Percentiles rank a stretch among this genome's conserved stretches.
Evolutionary conservation across 2,329 filamentous ascomycete genomes (phyloP).

Genomic region (Aschersonia sp.): DNA sequence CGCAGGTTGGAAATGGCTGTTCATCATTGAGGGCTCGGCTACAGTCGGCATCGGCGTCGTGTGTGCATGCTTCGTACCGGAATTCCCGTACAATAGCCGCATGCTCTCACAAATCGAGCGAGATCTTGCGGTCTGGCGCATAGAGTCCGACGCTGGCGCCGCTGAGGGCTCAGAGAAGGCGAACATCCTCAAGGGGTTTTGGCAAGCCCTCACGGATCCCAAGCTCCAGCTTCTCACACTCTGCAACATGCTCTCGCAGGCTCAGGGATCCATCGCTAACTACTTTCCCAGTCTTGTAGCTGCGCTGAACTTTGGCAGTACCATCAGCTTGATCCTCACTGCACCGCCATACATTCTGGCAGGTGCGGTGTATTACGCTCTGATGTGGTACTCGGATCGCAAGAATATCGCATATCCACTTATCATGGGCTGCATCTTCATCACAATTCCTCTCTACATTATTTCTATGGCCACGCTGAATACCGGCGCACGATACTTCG

Average conservation of each 20-base stretch:
- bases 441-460: conserved; percentile 20
- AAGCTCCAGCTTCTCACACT: conserved; percentile 22
- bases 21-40: conserved; percentile 47
- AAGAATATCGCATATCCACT: conserved; percentile 20
- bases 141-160: conserved; percentile 47
- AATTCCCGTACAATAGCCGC: conserved; percentile 25
- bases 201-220: conserved; percentile 16
- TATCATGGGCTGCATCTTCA: conserved; percentile 18
- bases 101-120: conserved; percentile 30
- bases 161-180: conserved; percentile 12
- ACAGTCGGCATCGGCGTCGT: conserved; percentile 45
- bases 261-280: conserved; percentile 18
- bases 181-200: conserved; percentile 11
- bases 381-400: conserved; percentile 21
- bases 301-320: conserved; percentile 18
- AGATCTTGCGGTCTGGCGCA: conserved; percentile 43
- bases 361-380: conserved; percentile 17
- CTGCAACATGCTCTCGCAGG: conserved; percentile 23
- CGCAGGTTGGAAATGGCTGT: conserved; percentile 39
- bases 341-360: conserved; percentile 29
- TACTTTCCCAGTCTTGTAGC: conserved; percentile 16
- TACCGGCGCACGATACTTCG: conserved; percentile 23
- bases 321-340: conserved; percentile 28
- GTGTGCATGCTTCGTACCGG: conserved; percentile 36
- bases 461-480: conserved; percentile 21